Percentiles rank a stretch among this genome's conserved stretches.
These are phyloP conservation scores for Westerdykella aurantiaca DNA, from an alignment of 2,329 filamentous ascomycete genomes.

Conservation along the genomic window DNA sequence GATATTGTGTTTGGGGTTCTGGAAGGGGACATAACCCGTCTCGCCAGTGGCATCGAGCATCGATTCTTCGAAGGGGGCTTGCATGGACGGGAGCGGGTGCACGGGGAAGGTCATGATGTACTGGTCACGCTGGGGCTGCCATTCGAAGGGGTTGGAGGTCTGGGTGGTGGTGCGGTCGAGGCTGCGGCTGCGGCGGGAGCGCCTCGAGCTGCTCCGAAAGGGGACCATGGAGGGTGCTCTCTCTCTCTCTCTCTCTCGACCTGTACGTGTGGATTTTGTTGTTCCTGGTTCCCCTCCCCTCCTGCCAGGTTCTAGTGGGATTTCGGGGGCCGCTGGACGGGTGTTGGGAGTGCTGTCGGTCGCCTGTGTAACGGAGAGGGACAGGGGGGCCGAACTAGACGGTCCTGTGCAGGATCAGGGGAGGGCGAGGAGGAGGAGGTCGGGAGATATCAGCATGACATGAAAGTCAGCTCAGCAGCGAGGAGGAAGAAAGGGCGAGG, in stretches of 20 bases:
- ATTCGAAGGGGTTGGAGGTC: slow-evolving; percentile 23
- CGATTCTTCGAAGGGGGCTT: slow-evolving; percentile 77
- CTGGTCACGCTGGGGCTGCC: slow-evolving; percentile 29
- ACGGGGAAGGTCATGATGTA: slow-evolving; percentile 42
- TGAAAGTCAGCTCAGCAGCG: neutral
- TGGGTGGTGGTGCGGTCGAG: neutral
- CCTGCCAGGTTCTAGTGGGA: neutral
- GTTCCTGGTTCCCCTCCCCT: neutral
- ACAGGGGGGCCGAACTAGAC: slow-evolving; percentile 14
- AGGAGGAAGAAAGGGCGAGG: neutral
- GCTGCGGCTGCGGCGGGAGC: slow-evolving; percentile 15
- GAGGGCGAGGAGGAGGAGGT: slow-evolving; percentile 1
- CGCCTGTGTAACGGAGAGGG: slow-evolving; percentile 19
- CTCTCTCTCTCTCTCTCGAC: neutral
- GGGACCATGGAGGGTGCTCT: slow-evolving; percentile 17
- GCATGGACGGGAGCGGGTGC: slow-evolving; percentile 72
- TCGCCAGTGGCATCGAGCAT: slow-evolving; percentile 60
- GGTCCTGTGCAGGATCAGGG: slow-evolving; percentile 25
- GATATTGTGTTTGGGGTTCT: slow-evolving; percentile 37
- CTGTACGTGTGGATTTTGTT: no score
- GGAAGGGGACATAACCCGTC: slow-evolving; percentile 30
- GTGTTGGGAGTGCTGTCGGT: slow-evolving; percentile 13
- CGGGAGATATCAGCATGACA: neutral
- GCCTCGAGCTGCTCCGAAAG: slow-evolving; percentile 18
- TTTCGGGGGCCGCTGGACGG: slow-evolving; percentile 8